Base-by-base conservation (phyloP, 257 asterid genomes). In the Mentha longifolia region DNA sequence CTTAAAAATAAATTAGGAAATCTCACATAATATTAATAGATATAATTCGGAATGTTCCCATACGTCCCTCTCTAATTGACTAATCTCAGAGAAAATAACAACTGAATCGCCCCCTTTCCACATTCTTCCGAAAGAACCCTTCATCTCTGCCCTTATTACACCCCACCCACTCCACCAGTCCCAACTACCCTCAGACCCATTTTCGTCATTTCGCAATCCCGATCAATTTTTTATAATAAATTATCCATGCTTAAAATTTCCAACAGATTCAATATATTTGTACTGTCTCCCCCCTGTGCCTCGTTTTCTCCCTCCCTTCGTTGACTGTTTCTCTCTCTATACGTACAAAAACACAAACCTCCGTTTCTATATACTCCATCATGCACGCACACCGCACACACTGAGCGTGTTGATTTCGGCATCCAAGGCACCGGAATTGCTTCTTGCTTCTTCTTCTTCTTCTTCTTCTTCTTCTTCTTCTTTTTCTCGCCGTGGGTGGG, bases 351-450 rank as follows among this genome's bases (percentile, higher is more conserved):
- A 39, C 37, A 35, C 39, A 35, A 35, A 7, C 39, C 74, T 16
- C 68, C 13, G 57, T 72, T 57, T 76, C 74, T 68, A 59, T 62
- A 62, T 43, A n/a, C n/a, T n/a, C n/a, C n/a, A 71, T 80, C 81
- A 80, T 79, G 84, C 84, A 71, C 74, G 52, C 74, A 57, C 14
- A n/a, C 11, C 77, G 50, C 76, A 73, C 84, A 41, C 79, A 72
- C 74, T 73, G 47, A 57, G 20, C 74, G 81, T 76, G 76, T 55
- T 15, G 39, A 33, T 56, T 28, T 63, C 22, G 22, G 60, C 43
- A 41, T 20, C 41, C 37, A 2, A 28, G 49, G 59, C 54, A 46
- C 10, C 19, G 19, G 33, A 37, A 52, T 72, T 54, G 31, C 14
- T 10, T 6, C 3, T 64, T 31, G 1, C 41, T 20, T 33, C 2